phyloP scores from a whole-genome alignment of 345 rosid species.

The Eucalyptus dawsonii region DNA sequence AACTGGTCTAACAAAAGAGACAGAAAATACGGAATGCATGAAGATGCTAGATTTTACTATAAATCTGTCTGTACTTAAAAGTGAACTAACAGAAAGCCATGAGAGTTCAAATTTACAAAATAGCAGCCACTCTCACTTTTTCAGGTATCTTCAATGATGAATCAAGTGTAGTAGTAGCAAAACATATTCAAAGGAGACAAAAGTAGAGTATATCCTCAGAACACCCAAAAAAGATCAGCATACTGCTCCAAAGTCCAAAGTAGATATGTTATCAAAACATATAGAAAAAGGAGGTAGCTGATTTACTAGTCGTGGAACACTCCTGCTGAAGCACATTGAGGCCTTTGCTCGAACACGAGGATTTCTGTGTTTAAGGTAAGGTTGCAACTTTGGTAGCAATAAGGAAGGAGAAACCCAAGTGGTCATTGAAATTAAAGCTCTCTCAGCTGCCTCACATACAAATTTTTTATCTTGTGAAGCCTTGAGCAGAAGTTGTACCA shows the following conservation, averaged over 20 bases:
- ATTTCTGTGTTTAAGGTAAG: conserved; percentile 69
- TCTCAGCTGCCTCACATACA: conserved; percentile 95
- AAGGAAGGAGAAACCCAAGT: conserved; percentile 48
- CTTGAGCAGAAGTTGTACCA: conserved; percentile 86
- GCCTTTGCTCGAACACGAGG: conserved; percentile 95
- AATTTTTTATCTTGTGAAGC: conserved; percentile 93
- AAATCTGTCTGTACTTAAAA: neutral
- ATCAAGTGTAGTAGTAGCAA: neutral
- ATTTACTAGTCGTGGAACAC: conserved; percentile 75
- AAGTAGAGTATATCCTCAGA: neutral
- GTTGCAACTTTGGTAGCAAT: conserved; percentile 69
- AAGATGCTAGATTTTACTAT: neutral
- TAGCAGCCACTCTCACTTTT: neutral
- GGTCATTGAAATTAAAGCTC: conserved; percentile 71
- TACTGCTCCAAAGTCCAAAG: neutral
- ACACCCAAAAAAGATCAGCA: neutral
- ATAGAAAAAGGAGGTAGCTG: neutral
- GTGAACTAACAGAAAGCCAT: neutral
- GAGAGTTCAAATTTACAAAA: neutral
- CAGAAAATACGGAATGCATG: neutral
- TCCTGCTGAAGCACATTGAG: conserved; percentile 68
- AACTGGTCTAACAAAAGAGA: neutral
- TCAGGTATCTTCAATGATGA: neutral
- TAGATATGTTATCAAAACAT: neutral
- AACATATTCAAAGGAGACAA: neutral